Evolutionary conservation across 331 rosid species (phyloP), one percentile per base, ranked within the genome.

Genomic region (Pyrus hybrid): DNA sequence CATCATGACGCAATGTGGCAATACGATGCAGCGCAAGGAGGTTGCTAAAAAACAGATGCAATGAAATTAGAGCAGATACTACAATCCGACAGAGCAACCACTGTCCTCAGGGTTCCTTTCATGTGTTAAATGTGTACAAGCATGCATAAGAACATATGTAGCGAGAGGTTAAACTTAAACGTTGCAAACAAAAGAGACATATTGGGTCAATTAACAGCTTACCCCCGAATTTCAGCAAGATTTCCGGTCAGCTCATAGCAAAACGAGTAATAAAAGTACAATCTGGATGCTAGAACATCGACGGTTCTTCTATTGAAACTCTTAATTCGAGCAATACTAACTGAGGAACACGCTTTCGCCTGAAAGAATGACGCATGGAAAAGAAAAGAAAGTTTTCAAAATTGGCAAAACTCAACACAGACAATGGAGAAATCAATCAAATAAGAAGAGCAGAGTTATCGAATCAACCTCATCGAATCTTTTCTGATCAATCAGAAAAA

Each of bases 401-500:
- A 9, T 8, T 18, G 45, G 47, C 8, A 1, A 9, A 20, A 9
- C 49, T 9, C 20, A 63, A 65, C 20, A 58, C 18, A 63, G 25
- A 32, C 8, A 65, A 65, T 22, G 47, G 47, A 65, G 47, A 68
- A 47, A 11, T 23, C 2, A 28, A 63, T 2, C 20, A 17, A 25
- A 18, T 2, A 37, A 14, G 30, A 51, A 14, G 4, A 37, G 57
- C 60, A 43, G 23, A 13, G 21, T 23, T 13, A 13, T 23, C 13
- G 32, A 43, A 3, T 45, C 35, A 45, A 68, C 73, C 73, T 68
- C 73, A 22, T 43, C 33, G 21, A 3, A 47, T 47, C 73, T 68
- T 16, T 68, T 68, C 21, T 68, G 54, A 68, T 68, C 72, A 47
- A 68, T 41, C 60, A 68, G 72, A 68, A 37, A 68, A 68, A 68